Evolutionary conservation across 306 rosid species (phyloP).

Genomic region (Abrus precatorius): DNA sequence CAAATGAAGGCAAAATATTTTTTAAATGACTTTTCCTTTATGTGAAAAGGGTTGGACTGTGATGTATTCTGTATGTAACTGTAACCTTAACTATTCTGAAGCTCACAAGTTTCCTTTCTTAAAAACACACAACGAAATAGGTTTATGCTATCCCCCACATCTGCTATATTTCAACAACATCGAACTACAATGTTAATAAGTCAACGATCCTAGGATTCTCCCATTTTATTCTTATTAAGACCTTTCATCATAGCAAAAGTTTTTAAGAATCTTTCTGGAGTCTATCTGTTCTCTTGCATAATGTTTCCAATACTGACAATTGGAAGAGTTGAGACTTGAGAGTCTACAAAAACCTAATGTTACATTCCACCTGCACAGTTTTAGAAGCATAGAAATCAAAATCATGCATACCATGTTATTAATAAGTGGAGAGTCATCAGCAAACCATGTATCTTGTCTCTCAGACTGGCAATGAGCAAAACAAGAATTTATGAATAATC

Average conservation of each 20-base stretch:
- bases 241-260: neutral
- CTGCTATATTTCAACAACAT: constrained; percentile 19
- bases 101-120: neutral
- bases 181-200: neutral
- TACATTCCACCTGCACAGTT: constrained; percentile 31
- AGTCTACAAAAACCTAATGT: neutral
- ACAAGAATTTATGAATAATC: constrained; percentile 89
- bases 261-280: neutral
- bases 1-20: constrained; percentile 8
- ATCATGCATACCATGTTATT: constrained; percentile 62
- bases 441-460: constrained; percentile 97
- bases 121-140: constrained; percentile 7
- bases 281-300: constrained; percentile 12
- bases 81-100: neutral
- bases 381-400: constrained; percentile 27
- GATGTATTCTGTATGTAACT: neutral
- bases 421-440: constrained; percentile 79
- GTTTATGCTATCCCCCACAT: constrained; percentile 2
- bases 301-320: constrained; percentile 8
- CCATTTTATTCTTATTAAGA: constrained; percentile 9
- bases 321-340: neutral
- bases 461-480: constrained; percentile 97
- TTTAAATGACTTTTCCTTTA: neutral
- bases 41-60: neutral
- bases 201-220: neutral